phyloP scores from a whole-genome alignment of 129 eudicot genomes.

The Artemisia annua region DNA sequence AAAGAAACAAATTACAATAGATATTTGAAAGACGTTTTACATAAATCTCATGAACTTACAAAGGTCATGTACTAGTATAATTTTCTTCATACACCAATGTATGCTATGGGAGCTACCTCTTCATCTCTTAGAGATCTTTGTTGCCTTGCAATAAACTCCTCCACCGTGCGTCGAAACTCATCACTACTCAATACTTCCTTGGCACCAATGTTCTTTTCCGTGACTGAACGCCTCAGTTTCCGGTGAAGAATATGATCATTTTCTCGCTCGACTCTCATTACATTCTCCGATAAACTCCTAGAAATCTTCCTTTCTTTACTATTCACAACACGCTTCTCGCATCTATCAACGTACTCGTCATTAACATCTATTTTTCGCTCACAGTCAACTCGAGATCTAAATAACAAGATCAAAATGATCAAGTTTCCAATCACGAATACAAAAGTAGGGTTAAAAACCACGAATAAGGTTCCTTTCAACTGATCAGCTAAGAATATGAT shows the following conservation, averaged over 20 bases:
- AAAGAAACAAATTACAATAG: too few species aligned
- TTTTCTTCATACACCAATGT: slow-evolving; percentile 26
- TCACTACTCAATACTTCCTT: slow-evolving; percentile 64
- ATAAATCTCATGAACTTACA: background rate
- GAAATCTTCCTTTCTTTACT: slow-evolving; percentile 10
- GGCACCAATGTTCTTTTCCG: slow-evolving; percentile 32
- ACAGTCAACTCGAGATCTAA: slow-evolving; percentile 40
- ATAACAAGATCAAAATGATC: slow-evolving; percentile 50
- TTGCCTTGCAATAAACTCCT: slow-evolving; percentile 82
- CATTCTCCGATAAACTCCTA: slow-evolving; percentile 55
- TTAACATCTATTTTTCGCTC: slow-evolving; percentile 32
- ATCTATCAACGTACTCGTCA: slow-evolving; percentile 46
- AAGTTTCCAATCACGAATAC: slow-evolving; percentile 77
- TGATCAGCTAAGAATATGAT: slow-evolving; percentile 42
- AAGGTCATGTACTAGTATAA: too few species aligned
- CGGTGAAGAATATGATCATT: slow-evolving; percentile 12
- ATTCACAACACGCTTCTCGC: slow-evolving; percentile 29
- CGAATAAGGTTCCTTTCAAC: slow-evolving; percentile 33
- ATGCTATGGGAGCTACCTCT: slow-evolving; percentile 45
- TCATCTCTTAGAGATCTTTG: slow-evolving; percentile 70
- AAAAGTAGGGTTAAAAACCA: slow-evolving; percentile 50
- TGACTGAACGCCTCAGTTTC: slow-evolving; percentile 42
- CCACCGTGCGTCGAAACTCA: slow-evolving; percentile 79
- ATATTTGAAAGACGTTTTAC: background rate
- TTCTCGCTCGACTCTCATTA: slow-evolving; percentile 19